Evolutionary conservation across 176 grass and related monocot genomes (phyloP), one percentile per base, ranked within the genome.

Genomic region (Ananas comosus): DNA sequence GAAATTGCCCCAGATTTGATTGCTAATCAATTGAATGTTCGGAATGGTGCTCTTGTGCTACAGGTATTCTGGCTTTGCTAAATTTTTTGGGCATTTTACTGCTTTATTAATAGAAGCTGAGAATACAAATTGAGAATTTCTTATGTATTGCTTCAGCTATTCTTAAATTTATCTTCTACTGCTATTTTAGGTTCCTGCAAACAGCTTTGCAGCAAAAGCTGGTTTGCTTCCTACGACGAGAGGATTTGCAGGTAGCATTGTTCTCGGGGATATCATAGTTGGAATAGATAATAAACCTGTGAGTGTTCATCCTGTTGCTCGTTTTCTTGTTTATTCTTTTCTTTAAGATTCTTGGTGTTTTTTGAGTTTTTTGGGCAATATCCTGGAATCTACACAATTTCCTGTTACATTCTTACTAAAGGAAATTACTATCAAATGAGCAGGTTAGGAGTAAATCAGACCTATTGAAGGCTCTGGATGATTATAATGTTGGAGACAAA

Each of bases 1-100:
- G 94, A 99, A 12, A 93, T 99, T 66, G 94, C 94, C 69, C 80
- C 87, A 10, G 85, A 99, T 84, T 85, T 80, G 65, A 69, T 99
- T 64, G 84, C 90, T 49, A 93, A 99, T 72, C 94, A 93, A 78
- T 82, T 99, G 53, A 93, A 99, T 71, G 94, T 91, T 78, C 90
- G 78, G 10, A 90, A 80, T 21, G 94, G 94, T 54, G 87, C 87
- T 82, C 89, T 88, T 74, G 84, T 99, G 65, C 70, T 99, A 13
- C 68, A 90, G 89, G 87, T 91, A 84, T 29, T 54, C 54, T 69
- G 65, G 57, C 18, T 59, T 57, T 33, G 9, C 4, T n/a, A 14
- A 14, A 42, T 42, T 42, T 6, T 42, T 4, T 42, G 4, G 1
- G 18, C 13, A 19, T 12, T 42, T 51, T 71, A 69, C 10, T 74